phyloP scores from a whole-genome alignment of 2,329 filamentous ascomycete genomes.

The Colletotrichum gigasporum region DNA sequence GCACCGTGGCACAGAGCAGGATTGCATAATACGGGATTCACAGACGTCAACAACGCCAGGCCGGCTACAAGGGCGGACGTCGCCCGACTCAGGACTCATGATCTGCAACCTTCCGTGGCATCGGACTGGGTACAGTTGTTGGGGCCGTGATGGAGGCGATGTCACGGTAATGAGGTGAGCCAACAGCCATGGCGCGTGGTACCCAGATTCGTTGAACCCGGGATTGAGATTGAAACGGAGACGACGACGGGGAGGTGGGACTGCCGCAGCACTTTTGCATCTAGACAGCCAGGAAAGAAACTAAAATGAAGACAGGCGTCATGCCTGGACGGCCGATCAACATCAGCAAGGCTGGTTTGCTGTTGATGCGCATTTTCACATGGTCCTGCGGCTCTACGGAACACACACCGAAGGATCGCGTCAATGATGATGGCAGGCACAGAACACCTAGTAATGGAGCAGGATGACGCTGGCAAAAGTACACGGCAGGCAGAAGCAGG shows the following conservation, averaged over 20 bases:
- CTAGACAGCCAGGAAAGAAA: neutral
- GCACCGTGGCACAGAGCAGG: neutral
- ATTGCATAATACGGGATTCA: conserved; percentile 8
- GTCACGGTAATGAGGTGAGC: conserved; percentile 18
- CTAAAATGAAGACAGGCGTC: neutral
- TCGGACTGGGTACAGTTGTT: neutral
- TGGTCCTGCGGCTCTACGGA: neutral
- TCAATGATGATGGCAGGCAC: neutral
- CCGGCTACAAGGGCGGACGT: conserved; percentile 3
- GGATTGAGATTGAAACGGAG: neutral
- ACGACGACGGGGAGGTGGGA: neutral
- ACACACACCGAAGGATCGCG: neutral
- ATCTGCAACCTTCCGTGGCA: conserved; percentile 16
- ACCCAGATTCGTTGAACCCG: neutral
- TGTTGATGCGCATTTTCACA: neutral
- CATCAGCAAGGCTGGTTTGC: conserved; percentile 6
- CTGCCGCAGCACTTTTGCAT: neutral
- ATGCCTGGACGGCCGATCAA: neutral
- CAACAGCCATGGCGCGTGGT: conserved; percentile 7
- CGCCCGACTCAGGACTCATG: conserved; percentile 15
- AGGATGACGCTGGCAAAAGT: no score
- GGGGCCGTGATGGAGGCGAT: conserved; percentile 14
- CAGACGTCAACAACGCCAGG: conserved; percentile 10
- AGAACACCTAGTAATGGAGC: no score
- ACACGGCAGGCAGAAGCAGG: neutral